phyloP scores from a whole-genome alignment of 768 basidiomycete genomes.

The Floccularia luteovirens region DNA sequence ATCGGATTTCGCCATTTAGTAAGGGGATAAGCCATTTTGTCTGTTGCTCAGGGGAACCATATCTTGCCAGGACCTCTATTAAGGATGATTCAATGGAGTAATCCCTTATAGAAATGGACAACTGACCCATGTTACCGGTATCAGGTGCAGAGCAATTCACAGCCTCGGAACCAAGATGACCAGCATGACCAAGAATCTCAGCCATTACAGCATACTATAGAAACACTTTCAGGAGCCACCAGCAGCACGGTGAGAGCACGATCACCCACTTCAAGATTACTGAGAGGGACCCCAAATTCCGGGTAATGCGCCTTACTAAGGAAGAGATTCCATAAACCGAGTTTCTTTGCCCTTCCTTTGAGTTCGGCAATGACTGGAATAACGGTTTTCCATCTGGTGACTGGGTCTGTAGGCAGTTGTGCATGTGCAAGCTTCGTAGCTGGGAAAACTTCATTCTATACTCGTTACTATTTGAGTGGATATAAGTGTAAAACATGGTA shows the following conservation, averaged over 20 bases:
- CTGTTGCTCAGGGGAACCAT: slow-evolving; percentile 88
- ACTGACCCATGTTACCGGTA: slow-evolving; percentile 94
- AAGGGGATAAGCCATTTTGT: slow-evolving; percentile 84
- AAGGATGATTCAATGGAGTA: slow-evolving; percentile 5
- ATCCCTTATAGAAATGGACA: neutral
- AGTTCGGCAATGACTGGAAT: slow-evolving; percentile 78
- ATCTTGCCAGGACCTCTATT: slow-evolving; percentile 92
- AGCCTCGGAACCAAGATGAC: slow-evolving; percentile 76
- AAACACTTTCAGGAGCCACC: slow-evolving; percentile 2
- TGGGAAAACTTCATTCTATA: slow-evolving; percentile 83
- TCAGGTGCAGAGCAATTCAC: slow-evolving; percentile 96
- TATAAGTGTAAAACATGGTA: slow-evolving; percentile 1
- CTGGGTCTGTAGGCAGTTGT: slow-evolving; percentile 73
- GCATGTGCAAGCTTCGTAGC: slow-evolving; percentile 69
- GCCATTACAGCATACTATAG: slow-evolving; percentile 95
- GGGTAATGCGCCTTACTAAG: slow-evolving; percentile 93
- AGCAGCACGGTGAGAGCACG: neutral
- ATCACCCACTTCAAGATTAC: slow-evolving; percentile 77
- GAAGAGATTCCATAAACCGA: slow-evolving; percentile 97
- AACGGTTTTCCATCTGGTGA: slow-evolving; percentile 75
- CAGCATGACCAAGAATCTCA: slow-evolving; percentile 84
- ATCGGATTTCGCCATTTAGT: slow-evolving; percentile 88
- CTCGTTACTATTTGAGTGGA: neutral
- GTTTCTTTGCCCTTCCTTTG: slow-evolving; percentile 79
- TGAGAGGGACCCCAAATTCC: slow-evolving; percentile 79